Percentiles rank a stretch among this genome's conserved stretches.
phyloP scores from a whole-genome alignment of 306 rosid species.

The Hylodesmum podocarpum region DNA sequence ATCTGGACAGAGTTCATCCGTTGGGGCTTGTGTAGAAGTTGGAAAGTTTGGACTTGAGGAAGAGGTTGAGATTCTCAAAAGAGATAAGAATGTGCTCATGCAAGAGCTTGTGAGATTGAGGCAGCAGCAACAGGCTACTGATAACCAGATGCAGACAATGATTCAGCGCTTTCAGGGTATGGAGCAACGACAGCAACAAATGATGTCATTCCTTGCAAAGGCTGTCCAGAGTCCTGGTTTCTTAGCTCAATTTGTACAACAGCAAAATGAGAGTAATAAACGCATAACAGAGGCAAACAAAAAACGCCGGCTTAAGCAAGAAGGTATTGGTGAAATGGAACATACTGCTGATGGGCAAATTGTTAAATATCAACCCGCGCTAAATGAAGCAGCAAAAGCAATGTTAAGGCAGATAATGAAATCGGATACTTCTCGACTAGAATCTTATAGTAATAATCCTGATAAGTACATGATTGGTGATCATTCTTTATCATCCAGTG shows the following conservation, averaged over 20 bases:
- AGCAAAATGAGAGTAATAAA: conserved; percentile 74
- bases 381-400: conserved; percentile 74
- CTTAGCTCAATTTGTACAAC: conserved; percentile 87
- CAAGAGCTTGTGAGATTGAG: conserved; percentile 90
- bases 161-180: conserved; percentile 83
- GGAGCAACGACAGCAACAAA: conserved; percentile 97
- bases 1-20: conserved; percentile 60
- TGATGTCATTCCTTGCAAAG: conserved; percentile 96
- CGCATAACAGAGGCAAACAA: conserved; percentile 69
- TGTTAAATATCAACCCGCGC: conserved; percentile 73
- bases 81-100: conserved; percentile 96
- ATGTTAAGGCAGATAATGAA: conserved; percentile 68
- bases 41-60: conserved; percentile 94
- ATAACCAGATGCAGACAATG: conserved; percentile 81
- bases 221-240: conserved; percentile 93
- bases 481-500: conserved; percentile 46
- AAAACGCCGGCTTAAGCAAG: conserved; percentile 77
- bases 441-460: conserved; percentile 40
- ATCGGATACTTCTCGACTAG: conserved; percentile 49
- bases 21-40: conserved; percentile 87
- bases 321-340: conserved; percentile 46
- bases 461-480: conserved; percentile 59
- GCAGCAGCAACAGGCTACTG: conserved; percentile 93
- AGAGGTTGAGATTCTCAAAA: conserved; percentile 87
- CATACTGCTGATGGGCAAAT: conserved; percentile 70